phyloP scores from a whole-genome alignment of 352 stramenopile species.

The Phytopythium sindhum region DNA sequence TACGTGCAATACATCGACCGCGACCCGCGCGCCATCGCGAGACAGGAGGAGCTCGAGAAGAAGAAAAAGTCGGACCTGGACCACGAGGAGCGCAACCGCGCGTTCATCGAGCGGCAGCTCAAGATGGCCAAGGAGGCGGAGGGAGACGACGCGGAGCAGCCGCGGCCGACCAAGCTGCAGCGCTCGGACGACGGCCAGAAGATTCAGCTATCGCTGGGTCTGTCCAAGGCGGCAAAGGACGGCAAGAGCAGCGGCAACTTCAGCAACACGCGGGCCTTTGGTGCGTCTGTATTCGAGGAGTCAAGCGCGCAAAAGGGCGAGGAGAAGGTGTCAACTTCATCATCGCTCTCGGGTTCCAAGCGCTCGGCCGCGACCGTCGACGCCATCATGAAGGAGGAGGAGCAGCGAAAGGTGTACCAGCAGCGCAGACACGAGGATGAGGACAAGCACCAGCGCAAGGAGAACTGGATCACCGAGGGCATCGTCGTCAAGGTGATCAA shows the following conservation, averaged over 20 bases:
- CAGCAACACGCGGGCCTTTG: conserved; percentile 20
- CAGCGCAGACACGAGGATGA: conserved; percentile 39
- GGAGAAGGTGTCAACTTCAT: background rate
- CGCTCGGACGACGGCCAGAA: conserved; percentile 41
- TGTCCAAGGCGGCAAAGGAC: conserved; percentile 26
- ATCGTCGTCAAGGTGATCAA: conserved; percentile 95
- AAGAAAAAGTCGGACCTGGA: conserved; percentile 90
- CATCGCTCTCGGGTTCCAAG: conserved; percentile 8
- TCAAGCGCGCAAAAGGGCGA: background rate
- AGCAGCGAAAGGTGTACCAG: conserved; percentile 34
- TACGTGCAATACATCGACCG: conserved; percentile 96
- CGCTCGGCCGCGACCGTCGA: conserved; percentile 26
- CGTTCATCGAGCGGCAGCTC: conserved; percentile 76
- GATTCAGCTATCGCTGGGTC: conserved; percentile 34
- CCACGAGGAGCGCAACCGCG: conserved; percentile 80
- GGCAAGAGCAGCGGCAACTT: background rate
- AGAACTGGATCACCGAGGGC: conserved; percentile 89
- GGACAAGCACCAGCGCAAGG: conserved; percentile 42
- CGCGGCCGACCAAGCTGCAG: conserved; percentile 59
- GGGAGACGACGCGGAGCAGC: conserved; percentile 18
- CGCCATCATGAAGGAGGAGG: conserved; percentile 61
- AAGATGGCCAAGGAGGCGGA: conserved; percentile 49
- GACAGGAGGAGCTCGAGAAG: conserved; percentile 84
- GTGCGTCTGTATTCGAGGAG: conserved; percentile 7
- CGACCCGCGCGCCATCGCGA: conserved; percentile 88